Percentiles rank a stretch among this genome's conserved stretches.
phyloP scores from a whole-genome alignment of 2,329 filamentous ascomycete species.

The Penicillium sp. region DNA sequence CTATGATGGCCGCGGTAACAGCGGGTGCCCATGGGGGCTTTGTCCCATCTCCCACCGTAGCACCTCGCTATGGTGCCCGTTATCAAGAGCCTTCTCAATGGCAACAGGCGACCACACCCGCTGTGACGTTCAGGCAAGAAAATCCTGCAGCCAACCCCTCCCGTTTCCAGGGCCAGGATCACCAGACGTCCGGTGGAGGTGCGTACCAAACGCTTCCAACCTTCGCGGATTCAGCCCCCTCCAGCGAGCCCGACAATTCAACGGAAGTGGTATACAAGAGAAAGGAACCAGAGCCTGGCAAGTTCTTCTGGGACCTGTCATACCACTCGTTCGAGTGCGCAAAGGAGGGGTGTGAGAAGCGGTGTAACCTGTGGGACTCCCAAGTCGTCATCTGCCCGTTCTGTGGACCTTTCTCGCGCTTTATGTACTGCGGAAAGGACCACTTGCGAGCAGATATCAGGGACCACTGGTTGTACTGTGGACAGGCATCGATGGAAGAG shows the following conservation, averaged over 20 bases:
- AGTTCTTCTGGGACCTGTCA: slow-evolving; percentile 48
- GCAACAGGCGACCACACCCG: slow-evolving; percentile 1
- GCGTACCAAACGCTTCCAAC: background rate
- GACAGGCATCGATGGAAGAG: slow-evolving; percentile 22
- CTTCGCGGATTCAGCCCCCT: background rate
- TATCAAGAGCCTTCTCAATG: background rate
- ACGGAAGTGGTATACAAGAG: background rate
- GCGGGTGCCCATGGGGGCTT: background rate
- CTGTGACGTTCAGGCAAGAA: background rate
- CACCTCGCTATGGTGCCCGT: background rate
- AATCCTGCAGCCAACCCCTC: background rate
- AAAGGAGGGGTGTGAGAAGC: slow-evolving; percentile 28
- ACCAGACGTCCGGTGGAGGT: background rate
- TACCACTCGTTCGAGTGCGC: slow-evolving; percentile 51
- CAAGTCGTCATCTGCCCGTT: slow-evolving; percentile 40
- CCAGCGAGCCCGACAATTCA: background rate
- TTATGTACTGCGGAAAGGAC: slow-evolving; percentile 43
- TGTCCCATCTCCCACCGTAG: background rate
- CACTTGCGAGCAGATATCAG: slow-evolving; percentile 40
- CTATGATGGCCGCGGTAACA: background rate
- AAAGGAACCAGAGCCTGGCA: background rate
- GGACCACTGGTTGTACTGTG: slow-evolving; percentile 38
- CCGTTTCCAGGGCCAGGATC: too few species aligned
- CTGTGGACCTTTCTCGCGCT: slow-evolving; percentile 42
- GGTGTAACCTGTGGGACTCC: slow-evolving; percentile 36